A percentile compares a stretch with the other conserved stretches of the same genome.
Evolutionary conservation across 1,139 yeast species (phyloP).

Genomic region (Nakaseomyces delphensis): DNA sequence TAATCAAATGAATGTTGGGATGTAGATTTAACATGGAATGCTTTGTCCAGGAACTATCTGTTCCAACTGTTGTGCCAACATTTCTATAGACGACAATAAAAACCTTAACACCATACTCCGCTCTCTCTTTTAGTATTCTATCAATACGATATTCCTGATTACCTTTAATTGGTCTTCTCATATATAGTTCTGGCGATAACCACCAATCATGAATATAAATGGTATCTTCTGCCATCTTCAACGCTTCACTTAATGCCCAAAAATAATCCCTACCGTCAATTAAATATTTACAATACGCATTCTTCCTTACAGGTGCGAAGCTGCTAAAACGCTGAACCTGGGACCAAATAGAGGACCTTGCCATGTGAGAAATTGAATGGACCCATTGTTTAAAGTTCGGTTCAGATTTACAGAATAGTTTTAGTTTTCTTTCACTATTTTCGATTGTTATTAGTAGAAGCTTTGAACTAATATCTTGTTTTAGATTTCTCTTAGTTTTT

Average conservation of each 20-base stretch:
- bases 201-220: conserved; percentile 98
- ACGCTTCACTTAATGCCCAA: conserved; percentile 91
- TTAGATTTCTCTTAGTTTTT: conserved; percentile 32
- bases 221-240: conserved; percentile 89
- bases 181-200: conserved; percentile 87
- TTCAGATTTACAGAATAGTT: conserved; percentile 64
- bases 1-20: conserved; percentile 76
- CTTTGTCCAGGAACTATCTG: conserved; percentile 89
- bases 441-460: conserved; percentile 53
- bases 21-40: conserved; percentile 82
- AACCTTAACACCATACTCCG: conserved; percentile 89
- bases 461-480: conserved; percentile 24
- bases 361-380: conserved; percentile 63
- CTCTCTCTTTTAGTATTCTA: conserved; percentile 77
- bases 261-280: conserved; percentile 95
- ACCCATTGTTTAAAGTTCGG: conserved; percentile 71
- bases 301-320: conserved; percentile 82
- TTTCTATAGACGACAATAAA: conserved; percentile 92
- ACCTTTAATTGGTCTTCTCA: conserved; percentile 91
- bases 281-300: conserved; percentile 91
- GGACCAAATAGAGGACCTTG: conserved; percentile 61
- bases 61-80: conserved; percentile 87
- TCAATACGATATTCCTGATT: conserved; percentile 93
- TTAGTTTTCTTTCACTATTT: conserved; percentile 71
- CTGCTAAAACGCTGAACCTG: conserved; percentile 69